Base-by-base conservation (phyloP, 257 asterid genomes). In the Solanum pinnatisectum region DNA sequence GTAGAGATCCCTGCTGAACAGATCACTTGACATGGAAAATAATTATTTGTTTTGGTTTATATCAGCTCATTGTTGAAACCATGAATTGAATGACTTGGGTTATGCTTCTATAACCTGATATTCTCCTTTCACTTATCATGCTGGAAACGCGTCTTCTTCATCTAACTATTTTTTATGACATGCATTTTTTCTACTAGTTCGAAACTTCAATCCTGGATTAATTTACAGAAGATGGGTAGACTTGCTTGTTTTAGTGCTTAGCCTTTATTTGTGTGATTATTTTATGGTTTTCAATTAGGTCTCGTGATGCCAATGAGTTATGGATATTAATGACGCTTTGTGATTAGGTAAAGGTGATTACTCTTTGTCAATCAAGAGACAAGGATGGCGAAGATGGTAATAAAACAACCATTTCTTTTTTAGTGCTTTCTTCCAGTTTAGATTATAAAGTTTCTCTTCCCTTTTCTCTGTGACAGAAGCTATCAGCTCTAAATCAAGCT, bases 331-430 rank as follows among this genome's bases (percentile, higher is more conserved):
- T 81, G 85, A 46, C 6, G 74, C 85, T 94, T 85, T 91, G 87
- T 86, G 86, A 71, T 88, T 86, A 96, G 98, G 98, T 92, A 82
- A 95, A 93, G 92, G 97, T 97, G 89, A 98, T 97, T 84, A 97
- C 98, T 27, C 89, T 97, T 82, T 97, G 99, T 87, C 96, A 94
- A 91, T 90, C 98, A 3, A 94, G 92, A 93, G 33, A 90, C 91
- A 93, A 90, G 30, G 91, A 91, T 60, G 83, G 70, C 76, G 86
- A 78, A 83, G 93, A 90, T 36, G 99, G 99, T 96, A 93, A 90
- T 39, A 3, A 40, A 20, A 30, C 71, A 27, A 72, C 42, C 52
- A 88, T 88, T 86, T 67, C 30, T 65, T 76, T 76, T 39, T 36
- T 40, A 32, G 37, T 30, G 15, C 59, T 37, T 67, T 39, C 85